Conservation (phyloP, 1,284 basidiomycete genomes). For the Rhizopogon hawkerae region DNA sequence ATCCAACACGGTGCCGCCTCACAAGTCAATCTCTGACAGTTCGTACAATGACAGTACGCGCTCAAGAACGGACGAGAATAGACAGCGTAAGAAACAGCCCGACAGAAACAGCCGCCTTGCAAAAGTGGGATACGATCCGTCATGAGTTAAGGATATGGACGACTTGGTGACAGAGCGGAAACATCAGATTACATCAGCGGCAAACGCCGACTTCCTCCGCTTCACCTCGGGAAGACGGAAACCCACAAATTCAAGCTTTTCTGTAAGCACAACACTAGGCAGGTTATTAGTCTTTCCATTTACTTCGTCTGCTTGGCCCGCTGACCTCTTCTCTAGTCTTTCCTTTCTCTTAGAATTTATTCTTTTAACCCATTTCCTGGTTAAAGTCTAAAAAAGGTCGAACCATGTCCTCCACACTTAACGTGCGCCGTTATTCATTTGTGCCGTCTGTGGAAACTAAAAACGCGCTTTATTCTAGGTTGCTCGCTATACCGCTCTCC, state of each 20-base stretch:
- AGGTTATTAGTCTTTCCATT: slow-evolving; percentile 9
- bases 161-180: background rate
- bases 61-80: slow-evolving; percentile 40
- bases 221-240: background rate
- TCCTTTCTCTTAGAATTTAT: slow-evolving; percentile 12
- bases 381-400: slow-evolving; percentile 6
- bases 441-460: background rate
- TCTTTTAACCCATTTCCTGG: background rate
- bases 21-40: slow-evolving; percentile 53
- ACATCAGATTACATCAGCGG: slow-evolving; percentile 24
- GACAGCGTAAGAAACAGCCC: slow-evolving; percentile 37
- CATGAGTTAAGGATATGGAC: background rate
- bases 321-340: slow-evolving; percentile 11
- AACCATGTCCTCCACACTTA: slow-evolving; percentile 57
- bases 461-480: slow-evolving; percentile 48
- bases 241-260: slow-evolving; percentile 4
- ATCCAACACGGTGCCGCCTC: slow-evolving; percentile 11
- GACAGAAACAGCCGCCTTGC: slow-evolving; percentile 48
- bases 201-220: slow-evolving; percentile 24
- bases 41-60: slow-evolving; percentile 58
- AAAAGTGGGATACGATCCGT: slow-evolving; percentile 8
- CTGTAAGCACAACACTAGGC: slow-evolving; percentile 6
- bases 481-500: slow-evolving; percentile 89
- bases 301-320: background rate
- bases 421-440: slow-evolving; percentile 32